Evolutionary conservation across 768 basidiomycete species (phyloP).

Genomic region (Stropharia rugosoannulata): DNA sequence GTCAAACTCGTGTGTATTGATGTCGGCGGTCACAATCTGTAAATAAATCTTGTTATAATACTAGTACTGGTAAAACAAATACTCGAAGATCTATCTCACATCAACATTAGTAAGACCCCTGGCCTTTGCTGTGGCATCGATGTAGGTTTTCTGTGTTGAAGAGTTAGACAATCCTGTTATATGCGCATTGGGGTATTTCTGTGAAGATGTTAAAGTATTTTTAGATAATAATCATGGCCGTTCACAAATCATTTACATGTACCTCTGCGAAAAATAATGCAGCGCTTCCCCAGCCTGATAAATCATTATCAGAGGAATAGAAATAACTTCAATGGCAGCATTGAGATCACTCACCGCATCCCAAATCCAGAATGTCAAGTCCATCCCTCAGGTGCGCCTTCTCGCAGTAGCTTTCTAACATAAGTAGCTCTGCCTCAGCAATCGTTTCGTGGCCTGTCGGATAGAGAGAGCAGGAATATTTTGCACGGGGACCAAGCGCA

Average conservation of each 20-base stretch:
- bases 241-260: not conserved
- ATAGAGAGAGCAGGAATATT: conserved; percentile 68
- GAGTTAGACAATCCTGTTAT: conserved; percentile 71
- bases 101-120: conserved; percentile 54
- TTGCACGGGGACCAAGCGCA: conserved; percentile 62
- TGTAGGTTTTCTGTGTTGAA: conserved; percentile 60
- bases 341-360: conserved; percentile 49
- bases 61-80: no score
- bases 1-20: conserved; percentile 61
- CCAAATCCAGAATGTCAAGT: conserved; percentile 63
- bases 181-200: conserved; percentile 67
- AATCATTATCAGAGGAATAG: not conserved
- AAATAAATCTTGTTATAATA: not conserved
- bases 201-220: not conserved
- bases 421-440: conserved; percentile 61
- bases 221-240: not conserved
- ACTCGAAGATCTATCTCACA: conserved; percentile 23
- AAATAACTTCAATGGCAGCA: no score
- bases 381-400: conserved; percentile 65
- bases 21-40: conserved; percentile 67
- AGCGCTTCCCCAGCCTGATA: conserved; percentile 67
- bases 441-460: conserved; percentile 58
- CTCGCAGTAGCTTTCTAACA: conserved; percentile 65
- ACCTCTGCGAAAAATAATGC: conserved; percentile 65
- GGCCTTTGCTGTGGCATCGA: conserved; percentile 48